Conservation (phyloP, 352 stramenopile genomes). For the Globisporangium viniferum region DNA sequence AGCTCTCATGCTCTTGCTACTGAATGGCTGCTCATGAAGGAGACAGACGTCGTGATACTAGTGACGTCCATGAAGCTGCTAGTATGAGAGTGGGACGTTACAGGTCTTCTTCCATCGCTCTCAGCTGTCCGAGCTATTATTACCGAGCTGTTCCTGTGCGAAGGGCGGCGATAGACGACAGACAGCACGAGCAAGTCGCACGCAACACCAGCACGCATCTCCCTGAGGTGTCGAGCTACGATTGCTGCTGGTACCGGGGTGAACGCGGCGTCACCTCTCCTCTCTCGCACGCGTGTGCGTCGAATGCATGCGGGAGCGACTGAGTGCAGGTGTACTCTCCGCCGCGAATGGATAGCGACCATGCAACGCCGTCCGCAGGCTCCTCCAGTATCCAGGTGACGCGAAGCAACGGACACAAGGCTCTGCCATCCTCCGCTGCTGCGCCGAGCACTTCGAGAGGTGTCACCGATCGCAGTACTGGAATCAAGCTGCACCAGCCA, state of each 20-base stretch:
- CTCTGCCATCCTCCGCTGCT: neutral
- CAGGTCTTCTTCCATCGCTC: neutral
- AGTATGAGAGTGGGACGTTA: neutral
- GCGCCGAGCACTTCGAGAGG: neutral
- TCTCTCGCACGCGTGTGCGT: neutral
- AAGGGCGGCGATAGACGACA: neutral
- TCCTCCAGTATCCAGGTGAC: neutral
- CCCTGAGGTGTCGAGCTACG: no score
- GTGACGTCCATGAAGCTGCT: neutral
- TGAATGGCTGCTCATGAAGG: no score
- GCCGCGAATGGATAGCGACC: constrained; percentile 4
- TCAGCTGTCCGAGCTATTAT: neutral
- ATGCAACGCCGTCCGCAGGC: neutral
- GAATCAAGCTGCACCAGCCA: neutral
- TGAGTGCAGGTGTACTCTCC: neutral
- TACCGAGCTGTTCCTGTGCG: neutral
- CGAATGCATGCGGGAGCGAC: constrained; percentile 10
- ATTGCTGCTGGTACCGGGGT: neutral
- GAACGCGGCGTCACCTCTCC: neutral
- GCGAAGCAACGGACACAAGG: neutral
- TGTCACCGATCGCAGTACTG: neutral
- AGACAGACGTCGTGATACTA: no score
- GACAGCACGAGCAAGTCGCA: neutral
- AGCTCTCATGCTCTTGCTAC: no score
- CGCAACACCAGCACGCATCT: neutral